Base-by-base conservation (phyloP, 164 flowering plant genomes). In the Magnolia officinalis region DNA sequence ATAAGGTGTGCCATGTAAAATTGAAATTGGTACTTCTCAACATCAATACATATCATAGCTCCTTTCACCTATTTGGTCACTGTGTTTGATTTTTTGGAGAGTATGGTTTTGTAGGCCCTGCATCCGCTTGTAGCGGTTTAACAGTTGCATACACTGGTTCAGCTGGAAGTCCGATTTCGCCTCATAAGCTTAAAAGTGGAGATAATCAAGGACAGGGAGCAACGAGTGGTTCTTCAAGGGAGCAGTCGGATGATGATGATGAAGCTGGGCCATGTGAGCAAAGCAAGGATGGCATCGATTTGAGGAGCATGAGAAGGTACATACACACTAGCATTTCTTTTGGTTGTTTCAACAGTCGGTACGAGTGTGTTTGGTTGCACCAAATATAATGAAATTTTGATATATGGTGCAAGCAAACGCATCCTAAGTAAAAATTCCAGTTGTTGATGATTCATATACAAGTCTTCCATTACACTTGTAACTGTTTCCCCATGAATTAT, bases 241-340 rank as follows among this genome's bases (percentile, higher is more conserved):
- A 91, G 6, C 90, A 82, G 52, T 84, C 89, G 0, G 94, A 91
- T 64, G 91, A 89, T 4, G 94, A 86, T 6, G 96, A 90, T 3
- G 98, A 92, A 83, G 88, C 89, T 50, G 95, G 91, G 51, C 82
- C 84, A 2, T 85, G 86, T 74, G 96, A 87, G 50, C 87, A 91
- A 73, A 92, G 92, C 84, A 82, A 76, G 2, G 83, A 84, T 55
- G 88, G 80, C 16, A 7, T 61, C 55, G 84, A 85, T 29, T 6
- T 84, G 0, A 91, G 89, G 72, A 89, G 90, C 68, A 78, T 87
- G 64, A 83, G 87, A 80, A 90, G 98, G 97, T 91, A 79, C 18
- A 10, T 37, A 37, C 45, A 37, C 45, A 37, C 45, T 37, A 37
- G 45, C 31, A 50, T 18, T 13, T 72, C 6, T 59, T 8, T 16